Base-by-base conservation (phyloP, 2,329 filamentous ascomycete species). In the Diplodia sapinea region DNA sequence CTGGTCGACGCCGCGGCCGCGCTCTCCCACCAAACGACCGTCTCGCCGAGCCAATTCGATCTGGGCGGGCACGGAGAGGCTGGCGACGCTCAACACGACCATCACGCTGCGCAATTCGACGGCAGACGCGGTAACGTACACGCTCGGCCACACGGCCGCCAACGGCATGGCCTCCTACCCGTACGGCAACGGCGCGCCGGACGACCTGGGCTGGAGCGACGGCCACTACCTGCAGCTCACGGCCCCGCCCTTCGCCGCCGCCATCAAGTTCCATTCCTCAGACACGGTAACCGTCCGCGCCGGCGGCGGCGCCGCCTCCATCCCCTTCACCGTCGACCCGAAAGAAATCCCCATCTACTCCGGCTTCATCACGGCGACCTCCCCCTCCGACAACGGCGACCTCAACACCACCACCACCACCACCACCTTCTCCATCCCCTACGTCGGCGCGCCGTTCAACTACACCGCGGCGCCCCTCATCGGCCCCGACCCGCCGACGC, bases 41-140 rank as follows among this genome's bases (percentile, higher is more conserved):
- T 71, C n/a, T 69, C 69, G 38, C 56, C 72, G 5, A 65, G 70
- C 38, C 73, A 70, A 17, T 55, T 74, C 26, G 56, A 67, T 11
- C 69, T 72, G 49, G 73, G 72, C 65, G 73, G 23, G 74, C 38
- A 74, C 72, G 8, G 71, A 71, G 11, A 69, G 72, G 59, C 76
- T 77, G 20, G 72, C 71, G 31, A 54, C 68, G 17, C 69, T 66
- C 13, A 70, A 70, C 51, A 73, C 69, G 52, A 76, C 76, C 68
- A 70, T 54, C 36, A 61, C 74, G 20, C 38, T 66, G 4, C 74
- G 73, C 57, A 72, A 69, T 8, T 71, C 70, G n/a, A 52, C 55
- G 12, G 40, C 54, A 26, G 65, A 66, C 1, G 20, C 64, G n/a
- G n/a, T n/a, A n/a, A n/a, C n/a, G n/a, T n/a, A n/a, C n/a, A n/a